Evolutionary conservation across 225 moss, liverwort and hornwort species (phyloP), one percentile per base, ranked within the genome.

Genomic region (Takakia lepidozioides): DNA sequence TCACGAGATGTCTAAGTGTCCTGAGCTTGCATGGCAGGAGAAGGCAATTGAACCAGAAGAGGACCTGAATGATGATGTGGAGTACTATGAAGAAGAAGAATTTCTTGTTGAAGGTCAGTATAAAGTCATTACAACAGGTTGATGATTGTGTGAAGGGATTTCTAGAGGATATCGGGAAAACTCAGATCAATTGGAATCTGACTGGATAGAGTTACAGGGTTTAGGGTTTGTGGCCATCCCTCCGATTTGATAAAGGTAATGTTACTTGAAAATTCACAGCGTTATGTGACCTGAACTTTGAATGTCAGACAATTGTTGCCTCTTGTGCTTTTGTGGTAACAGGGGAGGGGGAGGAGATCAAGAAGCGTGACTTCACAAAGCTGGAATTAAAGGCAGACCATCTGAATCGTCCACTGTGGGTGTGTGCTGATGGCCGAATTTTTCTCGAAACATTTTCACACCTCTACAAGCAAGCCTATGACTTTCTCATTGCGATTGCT

Each of bases 401-500:
- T 45, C 25, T 51, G 62, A 85, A 85, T 57, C 84, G 91, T 10
- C 91, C 83, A 14, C 56, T 98, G 25, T 98, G 91, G 87, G 95
- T 98, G 34, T 91, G 95, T 50, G 91, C 87, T 24, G 95, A 98
- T 62, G 95, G 85, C 11, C 82, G 90, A 3, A 87, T 98, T 25
- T 98, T 91, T 41, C 56, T 91, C 17, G 87, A 87, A 48, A 98
- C 85, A 1, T 98, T 91, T 53, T 98, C 95, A 5, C 73, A 58
- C 36, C 68, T 98, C 27, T 91, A 98, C 72, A 91, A 98, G 61
- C 95, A 98, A 51, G 95, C 91, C 10, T 87, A 98, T 18, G 95
- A 85, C 56, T 98, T 98, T 38, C 91, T 91, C 30, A 91, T 98
- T 43, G 95, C 95, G 20, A 98, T 91, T 26, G 87, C 95, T 20